phyloP scores from a whole-genome alignment of 2,329 filamentous ascomycete genomes.

The Phoma sp. region DNA sequence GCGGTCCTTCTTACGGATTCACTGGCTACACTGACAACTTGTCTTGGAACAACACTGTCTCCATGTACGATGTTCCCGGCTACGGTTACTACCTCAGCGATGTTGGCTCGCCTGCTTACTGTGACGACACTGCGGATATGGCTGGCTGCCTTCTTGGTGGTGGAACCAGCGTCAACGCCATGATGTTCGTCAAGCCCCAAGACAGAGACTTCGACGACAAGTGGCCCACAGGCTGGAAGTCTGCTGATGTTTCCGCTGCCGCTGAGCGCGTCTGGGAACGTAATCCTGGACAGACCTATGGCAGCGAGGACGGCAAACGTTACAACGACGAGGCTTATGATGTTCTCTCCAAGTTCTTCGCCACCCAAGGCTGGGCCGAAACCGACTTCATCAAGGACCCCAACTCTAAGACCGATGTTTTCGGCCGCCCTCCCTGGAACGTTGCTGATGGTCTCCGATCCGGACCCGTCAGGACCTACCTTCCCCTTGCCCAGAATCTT shows the following conservation, averaged over 20 bases:
- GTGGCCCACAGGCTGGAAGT: conserved; percentile 75
- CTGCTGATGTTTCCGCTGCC: conserved; percentile 64
- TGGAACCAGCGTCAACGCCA: conserved; percentile 69
- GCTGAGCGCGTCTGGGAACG: conserved; percentile 70
- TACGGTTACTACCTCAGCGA: conserved; percentile 44
- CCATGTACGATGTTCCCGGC: conserved; percentile 49
- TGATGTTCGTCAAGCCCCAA: conserved; percentile 48
- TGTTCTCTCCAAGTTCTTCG: conserved; percentile 66
- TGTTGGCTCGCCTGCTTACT: conserved; percentile 48
- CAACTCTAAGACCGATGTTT: conserved; percentile 65
- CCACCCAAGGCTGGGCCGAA: conserved; percentile 65
- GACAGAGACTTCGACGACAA: conserved; percentile 71
- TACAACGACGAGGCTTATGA: conserved; percentile 71
- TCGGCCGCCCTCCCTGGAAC: conserved; percentile 70
- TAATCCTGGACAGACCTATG: conserved; percentile 71
- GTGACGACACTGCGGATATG: conserved; percentile 73
- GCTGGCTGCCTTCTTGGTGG: conserved; percentile 73
- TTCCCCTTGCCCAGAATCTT: conserved; percentile 65
- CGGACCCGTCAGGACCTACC: conserved; percentile 73
- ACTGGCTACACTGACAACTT: conserved; percentile 39
- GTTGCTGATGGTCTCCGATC: conserved; percentile 68
- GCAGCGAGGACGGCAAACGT: conserved; percentile 68
- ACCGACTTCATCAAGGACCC: conserved; percentile 67
- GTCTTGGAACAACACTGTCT: conserved; percentile 45
- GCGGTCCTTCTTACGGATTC: conserved; percentile 44